Base-by-base conservation (phyloP, 2,329 filamentous ascomycete genomes). In the Cytospora mali region DNA sequence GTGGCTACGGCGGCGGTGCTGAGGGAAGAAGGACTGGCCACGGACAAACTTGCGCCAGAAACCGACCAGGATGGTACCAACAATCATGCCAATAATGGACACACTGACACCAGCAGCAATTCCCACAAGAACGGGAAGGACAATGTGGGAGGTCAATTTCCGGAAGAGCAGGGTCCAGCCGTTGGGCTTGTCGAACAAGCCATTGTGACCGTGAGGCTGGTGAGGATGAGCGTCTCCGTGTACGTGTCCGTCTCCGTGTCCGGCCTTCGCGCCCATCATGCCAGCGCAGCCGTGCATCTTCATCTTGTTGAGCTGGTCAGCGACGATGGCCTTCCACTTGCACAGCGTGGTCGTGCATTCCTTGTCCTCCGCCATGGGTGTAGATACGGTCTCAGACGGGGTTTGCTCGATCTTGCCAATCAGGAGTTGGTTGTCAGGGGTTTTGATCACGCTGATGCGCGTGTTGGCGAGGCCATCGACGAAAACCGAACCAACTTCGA, bases 101-200 rank as follows among this genome's bases (percentile, higher is more conserved):
- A 88, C 86, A 31, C 81, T 80, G 60, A 91, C 82, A 70, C 89
- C 90, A 51, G 88, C 87, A 27, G 86, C 81, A 66, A 92, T 81
- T 63, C 90, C 90, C 66, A 91, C 81, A 58, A 89, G 76, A 58
- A 91, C 80, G 1, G 90, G 89, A 46, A 92, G 78, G 54, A 92
- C 73, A 51, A 92, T 81, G 65, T 88, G 85, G 42, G 85, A 78
- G 66, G 83, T 79, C 55, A 89, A 79, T 68, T 83, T 83, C 70
- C 80, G 79, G 53, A 86, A 67, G 28, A 86, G 74, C 64, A 79
- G 75, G 58, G 77, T 73, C 75, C 83, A 82, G 61, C 72, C 73
- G 46, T 66, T 63, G 33, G 46, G 48, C 39, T 48, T 66, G 53
- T 65, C 61, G 59, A 68, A 66, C 55, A 62, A 58, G 51, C 67